phyloP scores from a whole-genome alignment of 1,284 basidiomycete genomes.

The Irpex rosettiformis region DNA sequence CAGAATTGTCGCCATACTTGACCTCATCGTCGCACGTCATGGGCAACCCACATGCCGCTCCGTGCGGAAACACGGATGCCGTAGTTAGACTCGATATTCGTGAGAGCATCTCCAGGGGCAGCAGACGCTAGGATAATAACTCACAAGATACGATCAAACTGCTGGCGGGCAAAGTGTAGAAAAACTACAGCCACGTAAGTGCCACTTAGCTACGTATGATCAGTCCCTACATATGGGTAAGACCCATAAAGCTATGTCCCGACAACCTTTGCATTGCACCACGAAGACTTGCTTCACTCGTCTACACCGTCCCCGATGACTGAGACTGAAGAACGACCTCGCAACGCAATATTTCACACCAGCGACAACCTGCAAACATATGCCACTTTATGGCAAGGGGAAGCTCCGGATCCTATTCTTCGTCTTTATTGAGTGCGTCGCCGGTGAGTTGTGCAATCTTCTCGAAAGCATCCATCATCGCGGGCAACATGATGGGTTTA shows the following conservation, averaged over 20 bases:
- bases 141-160: background rate
- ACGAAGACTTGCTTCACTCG: background rate
- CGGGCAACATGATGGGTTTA: constrained; percentile 46
- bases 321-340: background rate
- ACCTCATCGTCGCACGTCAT: constrained; percentile 1
- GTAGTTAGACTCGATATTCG: background rate
- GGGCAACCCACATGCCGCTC: background rate
- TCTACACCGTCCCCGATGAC: background rate
- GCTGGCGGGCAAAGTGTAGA: background rate
- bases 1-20: background rate
- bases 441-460: constrained; percentile 27
- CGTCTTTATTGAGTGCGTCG: constrained; percentile 16
- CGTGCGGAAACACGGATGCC: background rate
- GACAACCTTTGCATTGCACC: background rate
- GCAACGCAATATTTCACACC: background rate
- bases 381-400: background rate
- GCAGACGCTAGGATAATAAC: background rate
- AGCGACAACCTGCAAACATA: background rate
- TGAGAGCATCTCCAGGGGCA: background rate
- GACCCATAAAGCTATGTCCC: too few species aligned
- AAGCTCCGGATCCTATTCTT: background rate
- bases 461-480: constrained; percentile 42
- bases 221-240: background rate
- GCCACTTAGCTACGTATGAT: background rate
- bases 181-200: background rate